Evolutionary conservation across 768 basidiomycete genomes (phyloP).

Genomic region (Podaxis sp.): DNA sequence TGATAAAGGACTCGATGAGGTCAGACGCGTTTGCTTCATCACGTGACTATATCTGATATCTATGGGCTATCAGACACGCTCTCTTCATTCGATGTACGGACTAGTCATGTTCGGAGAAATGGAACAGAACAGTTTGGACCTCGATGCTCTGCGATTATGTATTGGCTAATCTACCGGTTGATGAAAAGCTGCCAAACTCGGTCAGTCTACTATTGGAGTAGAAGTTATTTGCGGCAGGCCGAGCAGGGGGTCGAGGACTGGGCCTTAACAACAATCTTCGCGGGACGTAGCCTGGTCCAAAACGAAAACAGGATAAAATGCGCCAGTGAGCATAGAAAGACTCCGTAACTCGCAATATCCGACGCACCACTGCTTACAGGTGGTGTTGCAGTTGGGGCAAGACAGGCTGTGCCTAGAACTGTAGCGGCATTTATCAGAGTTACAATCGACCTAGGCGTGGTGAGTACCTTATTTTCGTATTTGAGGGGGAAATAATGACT

Average conservation of each 20-base stretch:
- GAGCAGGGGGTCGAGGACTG: slow-evolving; percentile 16
- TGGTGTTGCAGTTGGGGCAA: slow-evolving; percentile 32
- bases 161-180: not conserved
- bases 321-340: not conserved
- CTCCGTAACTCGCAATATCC: not conserved
- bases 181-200: not conserved
- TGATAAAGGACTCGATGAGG: not conserved
- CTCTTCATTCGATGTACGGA: no score
- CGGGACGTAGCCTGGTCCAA: slow-evolving; percentile 22
- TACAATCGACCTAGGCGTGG: slow-evolving; percentile 37
- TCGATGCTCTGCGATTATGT: not conserved
- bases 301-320: not conserved
- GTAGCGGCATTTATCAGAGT: slow-evolving; percentile 35
- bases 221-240: slow-evolving; percentile 7
- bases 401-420: slow-evolving; percentile 29
- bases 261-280: slow-evolving; percentile 18
- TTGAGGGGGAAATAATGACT: slow-evolving; percentile 12
- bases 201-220: not conserved
- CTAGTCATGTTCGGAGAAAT: not conserved
- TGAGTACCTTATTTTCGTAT: slow-evolving; percentile 8
- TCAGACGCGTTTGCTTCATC: not conserved
- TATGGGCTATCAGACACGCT: not conserved
- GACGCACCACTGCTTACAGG: slow-evolving; percentile 36
- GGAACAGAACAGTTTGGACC: not conserved
- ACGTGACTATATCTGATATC: not conserved